These are phyloP conservation scores for Solanum bukasovii DNA, from an alignment of 257 asterid species.

Conservation along the genomic window DNA sequence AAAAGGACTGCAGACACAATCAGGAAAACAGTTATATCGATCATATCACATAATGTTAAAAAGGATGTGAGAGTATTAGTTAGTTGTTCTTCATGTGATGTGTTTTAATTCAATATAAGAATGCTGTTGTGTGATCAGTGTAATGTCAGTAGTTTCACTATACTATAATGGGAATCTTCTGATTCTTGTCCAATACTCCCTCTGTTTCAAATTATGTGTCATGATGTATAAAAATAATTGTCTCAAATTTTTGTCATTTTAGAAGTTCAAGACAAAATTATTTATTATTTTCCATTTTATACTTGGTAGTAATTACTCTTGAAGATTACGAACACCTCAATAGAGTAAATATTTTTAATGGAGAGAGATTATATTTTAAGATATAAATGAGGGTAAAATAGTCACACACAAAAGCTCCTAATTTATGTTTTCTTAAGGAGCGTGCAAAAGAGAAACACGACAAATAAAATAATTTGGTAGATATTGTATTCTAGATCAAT, in stretches of 20 bases:
- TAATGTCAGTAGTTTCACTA: background rate
- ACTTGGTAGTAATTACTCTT: background rate
- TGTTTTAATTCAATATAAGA: background rate
- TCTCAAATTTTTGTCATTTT: background rate
- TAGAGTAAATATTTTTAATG: no score
- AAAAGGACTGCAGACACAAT: background rate
- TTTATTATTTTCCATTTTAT: no score
- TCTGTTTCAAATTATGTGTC: background rate
- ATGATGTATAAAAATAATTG: no score
- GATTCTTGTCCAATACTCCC: background rate
- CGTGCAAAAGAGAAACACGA: no score
- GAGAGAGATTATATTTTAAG: no score
- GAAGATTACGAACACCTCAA: background rate
- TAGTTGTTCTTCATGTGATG: background rate
- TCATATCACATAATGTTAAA: background rate
- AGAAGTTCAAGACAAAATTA: background rate
- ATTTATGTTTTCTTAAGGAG: no score
- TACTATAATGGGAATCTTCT: background rate
- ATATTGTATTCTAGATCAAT: background rate
- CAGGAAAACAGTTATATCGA: background rate
- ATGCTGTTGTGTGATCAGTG: background rate
- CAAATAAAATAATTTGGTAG: background rate
- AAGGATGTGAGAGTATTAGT: background rate
- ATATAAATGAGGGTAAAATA: no score
- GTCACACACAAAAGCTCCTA: no score